These are phyloP conservation scores for Sporothrix sp. DNA, from an alignment of 2,329 filamentous ascomycete genomes.

Conservation along the genomic window DNA sequence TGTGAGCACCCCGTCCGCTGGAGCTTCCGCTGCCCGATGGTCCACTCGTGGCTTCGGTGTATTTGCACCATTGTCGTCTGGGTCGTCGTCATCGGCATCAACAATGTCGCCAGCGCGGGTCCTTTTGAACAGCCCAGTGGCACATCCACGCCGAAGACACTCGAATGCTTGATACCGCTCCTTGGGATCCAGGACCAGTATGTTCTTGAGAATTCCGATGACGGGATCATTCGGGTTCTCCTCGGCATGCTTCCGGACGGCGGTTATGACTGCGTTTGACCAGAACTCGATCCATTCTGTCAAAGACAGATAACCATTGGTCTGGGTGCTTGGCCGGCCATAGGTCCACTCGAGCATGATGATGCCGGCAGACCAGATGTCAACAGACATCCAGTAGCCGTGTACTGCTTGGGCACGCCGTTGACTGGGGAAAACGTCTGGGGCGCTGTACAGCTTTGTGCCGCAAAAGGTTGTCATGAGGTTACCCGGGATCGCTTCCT, in stretches of 20 bases:
- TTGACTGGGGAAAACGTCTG: not conserved
- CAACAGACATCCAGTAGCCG: conserved; percentile 4
- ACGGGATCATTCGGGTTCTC: not conserved
- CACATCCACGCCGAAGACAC: not conserved
- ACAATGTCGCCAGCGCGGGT: not conserved
- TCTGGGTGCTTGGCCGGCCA: not conserved
- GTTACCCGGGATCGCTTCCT: conserved; percentile 30
- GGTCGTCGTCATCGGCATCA: not conserved
- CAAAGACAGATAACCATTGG: not conserved
- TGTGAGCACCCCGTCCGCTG: not conserved
- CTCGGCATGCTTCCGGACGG: not conserved
- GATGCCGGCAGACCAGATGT: conserved; percentile 7
- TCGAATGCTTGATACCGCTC: not conserved
- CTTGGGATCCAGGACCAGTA: not conserved
- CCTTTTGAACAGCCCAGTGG: not conserved
- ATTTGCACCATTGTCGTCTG: not conserved
- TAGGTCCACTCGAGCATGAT: conserved; percentile 6
- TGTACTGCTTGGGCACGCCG: not conserved
- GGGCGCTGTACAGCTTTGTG: not conserved
- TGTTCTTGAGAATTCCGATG: not conserved
- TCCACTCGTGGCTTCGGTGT: not conserved
- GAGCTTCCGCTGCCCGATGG: not conserved
- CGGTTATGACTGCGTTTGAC: not conserved
- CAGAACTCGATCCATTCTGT: not conserved
- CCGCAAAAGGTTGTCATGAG: conserved; percentile 6